phyloP scores from a whole-genome alignment of 352 stramenopile species.

The Phytopythium boreale region DNA sequence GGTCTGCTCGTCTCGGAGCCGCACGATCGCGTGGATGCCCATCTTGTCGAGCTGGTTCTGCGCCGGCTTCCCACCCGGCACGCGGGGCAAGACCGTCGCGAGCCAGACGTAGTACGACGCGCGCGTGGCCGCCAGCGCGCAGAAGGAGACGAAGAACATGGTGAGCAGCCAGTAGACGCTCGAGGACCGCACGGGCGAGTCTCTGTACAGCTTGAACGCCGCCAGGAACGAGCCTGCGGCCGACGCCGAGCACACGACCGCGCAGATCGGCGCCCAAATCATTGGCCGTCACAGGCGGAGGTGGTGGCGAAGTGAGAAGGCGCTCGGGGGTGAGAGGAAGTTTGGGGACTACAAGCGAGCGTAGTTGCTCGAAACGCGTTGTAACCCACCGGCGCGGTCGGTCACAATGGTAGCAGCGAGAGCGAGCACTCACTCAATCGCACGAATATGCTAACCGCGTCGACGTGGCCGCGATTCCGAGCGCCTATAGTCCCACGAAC shows the following conservation, averaged over 20 bases:
- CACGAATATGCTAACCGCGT: no score
- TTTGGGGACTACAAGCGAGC: no score
- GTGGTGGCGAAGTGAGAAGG: not conserved
- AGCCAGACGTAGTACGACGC: constrained; percentile 37
- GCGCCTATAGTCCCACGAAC: no score
- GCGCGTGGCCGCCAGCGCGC: constrained; percentile 18
- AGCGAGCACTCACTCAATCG: no score
- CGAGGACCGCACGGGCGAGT: constrained; percentile 10
- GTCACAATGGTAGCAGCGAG: no score
- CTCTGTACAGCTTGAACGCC: constrained; percentile 11
- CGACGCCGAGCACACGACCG: constrained; percentile 2
- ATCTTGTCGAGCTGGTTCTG: constrained; percentile 27
- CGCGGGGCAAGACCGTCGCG: constrained; percentile 28
- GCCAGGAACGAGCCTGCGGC: constrained; percentile 6
- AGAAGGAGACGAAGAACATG: constrained; percentile 45
- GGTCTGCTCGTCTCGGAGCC: constrained; percentile 27
- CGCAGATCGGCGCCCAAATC: constrained; percentile 6
- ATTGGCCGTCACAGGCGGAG: not conserved
- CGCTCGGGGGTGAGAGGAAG: not conserved
- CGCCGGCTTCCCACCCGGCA: not conserved
- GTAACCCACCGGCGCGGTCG: no score
- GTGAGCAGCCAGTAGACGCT: constrained; percentile 8
- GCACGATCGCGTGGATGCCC: constrained; percentile 26
- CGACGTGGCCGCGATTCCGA: no score
- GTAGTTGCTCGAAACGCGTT: no score